Percentiles rank a stretch among this genome's conserved stretches.
phyloP scores from a whole-genome alignment of 768 basidiomycete genomes.

The Agrocybe pediades region DNA sequence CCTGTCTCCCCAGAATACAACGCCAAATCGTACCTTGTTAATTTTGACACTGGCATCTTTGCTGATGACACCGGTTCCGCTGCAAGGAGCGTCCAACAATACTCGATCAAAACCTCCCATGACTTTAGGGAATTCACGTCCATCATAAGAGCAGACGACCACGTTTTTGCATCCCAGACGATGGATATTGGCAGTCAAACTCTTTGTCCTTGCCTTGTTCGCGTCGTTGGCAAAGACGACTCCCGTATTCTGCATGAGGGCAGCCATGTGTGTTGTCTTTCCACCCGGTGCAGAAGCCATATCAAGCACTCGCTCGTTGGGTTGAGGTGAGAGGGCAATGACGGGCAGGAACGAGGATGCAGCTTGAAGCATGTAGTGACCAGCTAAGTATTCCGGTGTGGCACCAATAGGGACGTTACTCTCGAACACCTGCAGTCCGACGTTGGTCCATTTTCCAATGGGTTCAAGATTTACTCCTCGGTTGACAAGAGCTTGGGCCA shows the following conservation, averaged over 20 bases:
- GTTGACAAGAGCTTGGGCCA: slow-evolving; percentile 92
- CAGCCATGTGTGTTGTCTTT: slow-evolving; percentile 97
- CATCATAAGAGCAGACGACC: slow-evolving; percentile 95
- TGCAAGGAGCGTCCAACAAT: slow-evolving; percentile 94
- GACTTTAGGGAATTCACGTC: slow-evolving; percentile 96
- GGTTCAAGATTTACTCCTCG: slow-evolving; percentile 97
- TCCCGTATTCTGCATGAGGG: slow-evolving; percentile 97
- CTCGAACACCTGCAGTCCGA: slow-evolving; percentile 98
- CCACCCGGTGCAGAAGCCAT: slow-evolving; percentile 99
- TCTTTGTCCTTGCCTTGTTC: slow-evolving; percentile 93
- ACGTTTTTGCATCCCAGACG: slow-evolving; percentile 98
- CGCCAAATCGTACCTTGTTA: slow-evolving; percentile 75
- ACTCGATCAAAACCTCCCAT: slow-evolving; percentile 99
- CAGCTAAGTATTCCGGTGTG: slow-evolving; percentile 97
- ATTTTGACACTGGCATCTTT: slow-evolving; percentile 97
- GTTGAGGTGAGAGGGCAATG: slow-evolving; percentile 91
- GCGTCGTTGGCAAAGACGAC: slow-evolving; percentile 96
- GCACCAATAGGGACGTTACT: slow-evolving; percentile 95
- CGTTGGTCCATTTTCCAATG: slow-evolving; percentile 99
- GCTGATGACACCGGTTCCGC: slow-evolving; percentile 97
- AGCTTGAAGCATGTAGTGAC: slow-evolving; percentile 99
- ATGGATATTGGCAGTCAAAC: slow-evolving; percentile 94
- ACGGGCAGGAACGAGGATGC: slow-evolving; percentile 99
- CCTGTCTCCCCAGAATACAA: not conserved
- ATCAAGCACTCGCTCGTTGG: slow-evolving; percentile 91